Percentiles rank a stretch among this genome's conserved stretches.
Evolutionary conservation across 2,329 filamentous ascomycete genomes (phyloP).

Genomic region (Aschersonia sp.): DNA sequence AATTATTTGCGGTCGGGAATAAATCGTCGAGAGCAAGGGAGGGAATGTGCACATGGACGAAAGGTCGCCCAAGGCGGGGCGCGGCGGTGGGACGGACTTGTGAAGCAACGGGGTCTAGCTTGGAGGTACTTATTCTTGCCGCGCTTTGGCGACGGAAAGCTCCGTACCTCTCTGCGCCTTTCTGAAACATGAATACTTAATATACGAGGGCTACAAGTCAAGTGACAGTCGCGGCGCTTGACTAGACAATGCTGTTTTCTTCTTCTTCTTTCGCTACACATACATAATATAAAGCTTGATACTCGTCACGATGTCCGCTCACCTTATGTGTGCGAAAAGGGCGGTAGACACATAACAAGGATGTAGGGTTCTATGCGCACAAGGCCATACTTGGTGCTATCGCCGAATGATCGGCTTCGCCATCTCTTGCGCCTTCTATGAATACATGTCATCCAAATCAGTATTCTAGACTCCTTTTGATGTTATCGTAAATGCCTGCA

Average conservation of each 20-base stretch:
- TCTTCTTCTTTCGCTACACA: too few relatives aligned
- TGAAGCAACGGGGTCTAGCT: neutral
- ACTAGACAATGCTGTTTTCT: too few relatives aligned
- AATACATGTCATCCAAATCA: slow-evolving; percentile 14
- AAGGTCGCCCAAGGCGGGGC: neutral
- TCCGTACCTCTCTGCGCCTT: neutral
- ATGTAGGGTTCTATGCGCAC: too few relatives aligned
- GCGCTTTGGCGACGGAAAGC: neutral
- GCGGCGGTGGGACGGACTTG: neutral
- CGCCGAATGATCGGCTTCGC: too few relatives aligned
- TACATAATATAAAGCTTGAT: too few relatives aligned
- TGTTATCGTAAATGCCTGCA: slow-evolving; percentile 55
- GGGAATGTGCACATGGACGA: neutral
- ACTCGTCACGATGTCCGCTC: too few relatives aligned
- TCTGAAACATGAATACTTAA: neutral
- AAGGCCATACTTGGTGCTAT: too few relatives aligned
- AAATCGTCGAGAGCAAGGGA: neutral
- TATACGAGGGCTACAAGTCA: neutral
- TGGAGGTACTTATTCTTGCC: neutral
- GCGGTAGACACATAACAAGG: too few relatives aligned
- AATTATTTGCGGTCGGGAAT: too few relatives aligned
- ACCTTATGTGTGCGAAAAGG: too few relatives aligned
- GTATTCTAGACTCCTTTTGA: slow-evolving; percentile 53
- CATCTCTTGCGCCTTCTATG: too few relatives aligned
- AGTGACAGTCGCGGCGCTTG: too few relatives aligned